phyloP scores from a whole-genome alignment of 176 grass and related monocot genomes.

The sorghum (Sorghum bicolor) region Sorghum_bicolor_NCBIv3 NC_012879.2:48925501-48926000 shows the following conservation, averaged over 20 bases:
- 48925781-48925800: not conserved
- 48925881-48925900: not conserved
- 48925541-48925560: slow-evolving; percentile 90
- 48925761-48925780: not conserved
- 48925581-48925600: slow-evolving; percentile 99
- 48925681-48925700: slow-evolving; percentile 95
- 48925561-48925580: slow-evolving; percentile 91
- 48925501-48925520: slow-evolving; percentile 67
- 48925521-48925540: slow-evolving; percentile 98
- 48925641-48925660: slow-evolving; percentile 98
- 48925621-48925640: slow-evolving; percentile 93
- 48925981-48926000: not conserved
- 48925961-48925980: not conserved
- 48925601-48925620: slow-evolving; percentile 98
- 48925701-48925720: slow-evolving; percentile 99
- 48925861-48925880: not conserved
- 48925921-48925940: not conserved
- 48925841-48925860: not conserved
- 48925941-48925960: not conserved
- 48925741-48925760: slow-evolving; percentile 36
- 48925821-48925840: not conserved
- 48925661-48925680: slow-evolving; percentile 96
- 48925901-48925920: not conserved
- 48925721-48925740: slow-evolving; percentile 97
- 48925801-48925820: not conserved